A percentile compares a stretch with the other conserved stretches of the same genome.
Evolutionary conservation across 2,329 filamentous ascomycete species (phyloP).

Genomic region (Epichloe brachyelytri): DNA sequence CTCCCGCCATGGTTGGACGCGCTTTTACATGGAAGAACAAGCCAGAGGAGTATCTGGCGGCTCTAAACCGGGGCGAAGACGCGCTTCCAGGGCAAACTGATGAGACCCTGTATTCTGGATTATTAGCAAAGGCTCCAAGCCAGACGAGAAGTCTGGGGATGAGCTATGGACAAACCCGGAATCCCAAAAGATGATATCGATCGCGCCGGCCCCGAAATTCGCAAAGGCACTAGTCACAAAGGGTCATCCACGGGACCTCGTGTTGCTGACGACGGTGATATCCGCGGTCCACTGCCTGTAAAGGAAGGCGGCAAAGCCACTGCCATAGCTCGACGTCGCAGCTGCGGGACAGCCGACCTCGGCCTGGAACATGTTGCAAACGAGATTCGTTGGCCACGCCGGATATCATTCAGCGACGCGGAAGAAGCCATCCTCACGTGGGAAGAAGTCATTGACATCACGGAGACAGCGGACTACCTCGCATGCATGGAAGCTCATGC

Average conservation of each 20-base stretch:
- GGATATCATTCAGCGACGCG: conserved; percentile 62
- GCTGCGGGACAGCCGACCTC: conserved; percentile 28
- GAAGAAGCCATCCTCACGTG: conserved; percentile 62
- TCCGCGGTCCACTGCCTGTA: conserved; percentile 39
- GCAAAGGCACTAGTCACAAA: conserved; percentile 27
- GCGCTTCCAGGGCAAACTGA: conserved; percentile 13
- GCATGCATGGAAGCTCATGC: conserved; percentile 23
- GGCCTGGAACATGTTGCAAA: conserved; percentile 24
- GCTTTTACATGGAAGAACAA: conserved; percentile 53
- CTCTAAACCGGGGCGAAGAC: conserved; percentile 25
- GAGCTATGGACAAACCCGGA: conserved; percentile 13
- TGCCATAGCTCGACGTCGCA: conserved; percentile 50
- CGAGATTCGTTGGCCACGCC: conserved; percentile 54
- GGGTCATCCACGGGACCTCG: conserved; percentile 46
- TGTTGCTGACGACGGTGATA: conserved; percentile 43
- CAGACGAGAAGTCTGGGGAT: conserved; percentile 10
- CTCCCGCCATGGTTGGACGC: conserved; percentile 30
- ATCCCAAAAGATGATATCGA: conserved; percentile 14
- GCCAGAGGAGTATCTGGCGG: conserved; percentile 43
- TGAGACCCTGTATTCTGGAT: conserved; percentile 14
- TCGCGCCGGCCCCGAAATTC: conserved; percentile 27
- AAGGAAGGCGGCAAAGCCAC: conserved; percentile 33
- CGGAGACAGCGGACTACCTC: conserved; percentile 17
- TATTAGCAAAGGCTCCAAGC: conserved; percentile 15
- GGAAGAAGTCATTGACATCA: conserved; percentile 38